Base-by-base conservation (phyloP, 192 early-diverging fungal species). In the Coemansia sp. region DNA sequence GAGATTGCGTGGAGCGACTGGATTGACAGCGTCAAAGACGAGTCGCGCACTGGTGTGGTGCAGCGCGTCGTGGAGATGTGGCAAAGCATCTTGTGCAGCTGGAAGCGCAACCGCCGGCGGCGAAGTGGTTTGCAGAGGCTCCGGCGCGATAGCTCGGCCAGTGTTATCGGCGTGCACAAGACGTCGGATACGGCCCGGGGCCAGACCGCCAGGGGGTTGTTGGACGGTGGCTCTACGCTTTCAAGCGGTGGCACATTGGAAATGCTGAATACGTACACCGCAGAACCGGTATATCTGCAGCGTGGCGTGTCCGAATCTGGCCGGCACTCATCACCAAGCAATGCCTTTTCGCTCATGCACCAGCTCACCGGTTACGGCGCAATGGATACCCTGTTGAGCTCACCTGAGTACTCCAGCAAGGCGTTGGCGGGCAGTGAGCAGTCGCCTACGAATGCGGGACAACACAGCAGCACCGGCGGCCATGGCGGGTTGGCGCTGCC, bases 261-360 rank as follows among this genome's bases (percentile, higher is more conserved):
- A 1, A 36, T 55, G 32, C 36, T 67, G 7, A 48, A 51, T 6
- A 52, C 64, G 7, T 50, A 32, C 35, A 4, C 58, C 1, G 21
- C 52, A 4, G 70, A 74, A 27, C 70, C 70, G 10, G 50, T 51
- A 2, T 62, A 59, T 40, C 44, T 74, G 43, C 70, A 67, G 39
- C 70, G 70, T 5, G 64, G 70, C 2, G 36, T 50, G 3, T 74
- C 70, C 4, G 70, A 74, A 28, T 63, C 70, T 12, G 70, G 70
- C 9, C 55, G 70, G 7, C 51, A 55, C n/a, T 34, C 27, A 3
- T 45, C 54, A 15, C 45, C 60, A 28, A 46, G 22, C 26, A 32
- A 29, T 17, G 38, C 60, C 9, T 41, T 46, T 26, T 28, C 41
- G n/a, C 40, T 56, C n/a, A 39, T 63, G 9, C 62, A 52, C 40